Evolutionary conservation across 2,329 filamentous ascomycete species (phyloP), one percentile per base, ranked within the genome.

Genomic region (Fusarium solani-melongenae): DNA sequence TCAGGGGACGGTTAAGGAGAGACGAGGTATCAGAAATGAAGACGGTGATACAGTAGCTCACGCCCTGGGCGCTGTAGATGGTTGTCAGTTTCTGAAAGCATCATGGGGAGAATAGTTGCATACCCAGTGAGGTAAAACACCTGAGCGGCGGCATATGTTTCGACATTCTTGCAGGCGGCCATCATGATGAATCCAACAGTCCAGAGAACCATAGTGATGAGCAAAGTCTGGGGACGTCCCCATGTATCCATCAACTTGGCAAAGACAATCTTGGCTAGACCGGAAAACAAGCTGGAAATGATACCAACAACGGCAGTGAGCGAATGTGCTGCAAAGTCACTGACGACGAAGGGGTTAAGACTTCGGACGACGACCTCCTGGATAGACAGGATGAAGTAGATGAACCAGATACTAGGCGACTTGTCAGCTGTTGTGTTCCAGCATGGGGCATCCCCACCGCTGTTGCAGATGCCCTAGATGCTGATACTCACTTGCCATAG

Each of bases 11-110:
- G 81, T 92, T 92, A 74, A 88, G 86, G 20, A 94, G 84, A 14
- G 87, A 86, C 4, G 91, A 91, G 1, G 91, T 92, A 74, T 94
- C 92, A 67, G 91, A 89, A 64, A 92, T 89, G 78, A 94, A 91
- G 62, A 94, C 86, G 44, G 82, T 84, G 34, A 86, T 76, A 67
- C 81, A 83, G 78, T 85, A 86, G 64, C 80, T 82, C n/a, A 86
- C 78, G 17, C 82, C 84, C 62, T 84, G 81, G 59, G 82, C 78
- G 20, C 83, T 83, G 12, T 29, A 29, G 9, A 34, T 34, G 7
- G 4, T 17, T 36, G 20, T 34, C 15, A 56, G 53, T 36, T 36
- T 2, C 20, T 36, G 31, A 15, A 56, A 24, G 15, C 15, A 6
- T 20, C 27, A 20, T 53, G 27, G 17, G 4, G 22, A 51, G n/a